Conservation (phyloP, 345 rosid species). For the Pistacia vera region DNA sequence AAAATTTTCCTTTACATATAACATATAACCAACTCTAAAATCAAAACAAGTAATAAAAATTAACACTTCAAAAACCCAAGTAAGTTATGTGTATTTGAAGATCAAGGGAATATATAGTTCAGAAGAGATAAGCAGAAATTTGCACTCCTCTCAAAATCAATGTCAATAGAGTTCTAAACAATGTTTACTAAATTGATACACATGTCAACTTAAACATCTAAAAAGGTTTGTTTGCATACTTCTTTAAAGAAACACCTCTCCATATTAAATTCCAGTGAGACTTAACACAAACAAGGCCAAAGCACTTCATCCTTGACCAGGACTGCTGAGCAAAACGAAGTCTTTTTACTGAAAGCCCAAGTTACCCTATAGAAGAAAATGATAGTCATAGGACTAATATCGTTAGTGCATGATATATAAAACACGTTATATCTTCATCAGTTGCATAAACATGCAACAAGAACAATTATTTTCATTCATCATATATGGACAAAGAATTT, state of each 20-base stretch:
- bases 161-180: too few species aligned
- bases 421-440: neutral
- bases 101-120: too few species aligned
- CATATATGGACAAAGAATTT: neutral
- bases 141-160: too few species aligned
- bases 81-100: too few species aligned
- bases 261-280: neutral
- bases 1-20: neutral
- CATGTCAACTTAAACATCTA: neutral
- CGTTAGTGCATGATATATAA: neutral
- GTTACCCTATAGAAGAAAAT: neutral
- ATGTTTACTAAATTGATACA: neutral
- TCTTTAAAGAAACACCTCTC: neutral
- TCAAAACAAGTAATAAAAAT: too few species aligned
- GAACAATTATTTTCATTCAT: neutral
- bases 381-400: neutral
- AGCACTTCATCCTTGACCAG: slow-evolving; percentile 6
- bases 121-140: too few species aligned
- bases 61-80: neutral
- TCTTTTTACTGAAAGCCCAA: neutral
- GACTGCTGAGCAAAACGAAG: neutral
- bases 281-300: neutral
- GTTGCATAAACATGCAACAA: neutral
- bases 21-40: neutral
- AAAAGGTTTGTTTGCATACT: neutral